Percentiles rank a stretch among this genome's conserved stretches.
Conservation (phyloP, 306 rosid species). For the Cyclanthera cordifolia region DNA sequence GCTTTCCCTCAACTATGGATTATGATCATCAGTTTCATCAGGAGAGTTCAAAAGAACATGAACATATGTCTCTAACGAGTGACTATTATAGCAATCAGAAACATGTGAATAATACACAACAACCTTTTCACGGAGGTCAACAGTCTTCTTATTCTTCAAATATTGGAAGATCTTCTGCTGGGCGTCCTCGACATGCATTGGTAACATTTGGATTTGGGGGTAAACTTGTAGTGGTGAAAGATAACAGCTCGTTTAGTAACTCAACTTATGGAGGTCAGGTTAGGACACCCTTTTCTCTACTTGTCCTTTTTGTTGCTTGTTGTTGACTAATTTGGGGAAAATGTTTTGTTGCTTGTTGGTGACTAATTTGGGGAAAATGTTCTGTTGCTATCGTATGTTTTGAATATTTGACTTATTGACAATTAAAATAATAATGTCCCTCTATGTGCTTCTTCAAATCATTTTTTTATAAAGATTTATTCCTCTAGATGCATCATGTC, state of each 20-base stretch:
- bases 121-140: conserved; percentile 38
- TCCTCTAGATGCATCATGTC: not conserved
- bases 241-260: conserved; percentile 32
- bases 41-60: conserved; percentile 26
- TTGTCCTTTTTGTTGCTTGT: conserved; percentile 10
- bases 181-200: conserved; percentile 82
- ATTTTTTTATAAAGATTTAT: not conserved
- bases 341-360: not conserved
- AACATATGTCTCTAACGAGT: conserved; percentile 31
- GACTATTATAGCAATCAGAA: conserved; percentile 40
- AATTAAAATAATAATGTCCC: not conserved
- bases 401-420: not conserved
- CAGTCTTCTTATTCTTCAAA: conserved; percentile 46
- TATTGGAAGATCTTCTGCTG: conserved; percentile 60
- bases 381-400: not conserved
- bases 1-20: conserved; percentile 31
- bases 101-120: conserved; percentile 33
- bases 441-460: not conserved
- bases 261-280: conserved; percentile 64
- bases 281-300: conserved; percentile 22
- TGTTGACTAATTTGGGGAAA: not conserved
- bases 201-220: conserved; percentile 96
- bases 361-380: not conserved
- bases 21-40: conserved; percentile 41
- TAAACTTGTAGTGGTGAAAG: conserved; percentile 74